Evolutionary conservation across 2,329 filamentous ascomycete genomes (phyloP).

Genomic region (Coniella lustricola): DNA sequence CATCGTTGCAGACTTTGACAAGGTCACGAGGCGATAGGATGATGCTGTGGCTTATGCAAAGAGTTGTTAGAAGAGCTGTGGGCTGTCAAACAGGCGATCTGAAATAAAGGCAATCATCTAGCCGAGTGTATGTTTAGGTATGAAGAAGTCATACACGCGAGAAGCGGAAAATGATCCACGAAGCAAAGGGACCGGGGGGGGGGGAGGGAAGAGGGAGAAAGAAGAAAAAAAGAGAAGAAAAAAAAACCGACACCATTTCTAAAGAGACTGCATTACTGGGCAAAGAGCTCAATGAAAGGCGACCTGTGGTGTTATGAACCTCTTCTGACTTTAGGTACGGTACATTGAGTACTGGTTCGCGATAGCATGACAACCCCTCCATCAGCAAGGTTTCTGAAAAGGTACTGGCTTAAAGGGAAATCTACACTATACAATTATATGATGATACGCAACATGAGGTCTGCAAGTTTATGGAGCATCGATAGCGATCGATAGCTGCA

Average conservation of each 20-base stretch:
- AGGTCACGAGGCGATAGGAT: conserved; percentile 16
- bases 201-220: not conserved
- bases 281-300: not conserved
- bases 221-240: not conserved
- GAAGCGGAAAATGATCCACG: not conserved
- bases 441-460: too few relatives aligned
- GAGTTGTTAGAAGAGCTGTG: not conserved
- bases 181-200: not conserved
- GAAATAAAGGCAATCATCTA: too few relatives aligned
- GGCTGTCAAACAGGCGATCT: not conserved
- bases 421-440: not conserved
- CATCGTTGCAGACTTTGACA: conserved; percentile 25
- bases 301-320: not conserved
- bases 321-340: too few relatives aligned
- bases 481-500: too few relatives aligned
- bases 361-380: conserved; percentile 10
- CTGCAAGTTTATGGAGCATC: too few relatives aligned
- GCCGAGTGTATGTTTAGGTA: too few relatives aligned
- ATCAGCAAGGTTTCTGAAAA: not conserved
- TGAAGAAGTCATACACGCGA: too few relatives aligned
- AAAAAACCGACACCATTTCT: not conserved
- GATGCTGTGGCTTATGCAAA: not conserved
- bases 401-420: not conserved
- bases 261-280: too few relatives aligned
- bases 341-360: conserved; percentile 1